Conservation (phyloP, 495 filamentous ascomycete species). For the Astrothelium macrocarpum region DNA sequence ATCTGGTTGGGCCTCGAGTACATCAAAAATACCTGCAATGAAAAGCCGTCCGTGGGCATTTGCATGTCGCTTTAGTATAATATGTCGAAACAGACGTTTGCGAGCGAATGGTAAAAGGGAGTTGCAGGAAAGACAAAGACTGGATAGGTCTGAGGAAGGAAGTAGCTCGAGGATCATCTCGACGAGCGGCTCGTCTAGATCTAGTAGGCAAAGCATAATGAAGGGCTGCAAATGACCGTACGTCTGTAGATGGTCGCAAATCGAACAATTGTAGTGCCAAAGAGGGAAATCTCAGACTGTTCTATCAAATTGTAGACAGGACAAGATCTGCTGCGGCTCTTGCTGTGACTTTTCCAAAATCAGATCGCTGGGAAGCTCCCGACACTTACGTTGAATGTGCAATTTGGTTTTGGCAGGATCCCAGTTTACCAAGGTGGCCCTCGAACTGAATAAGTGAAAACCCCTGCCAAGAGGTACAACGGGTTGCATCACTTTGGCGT, state of each 20-base stretch:
- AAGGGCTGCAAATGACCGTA: not conserved
- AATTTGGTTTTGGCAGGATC: not conserved
- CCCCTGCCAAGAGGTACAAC: conserved; percentile 1
- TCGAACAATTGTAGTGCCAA: not conserved
- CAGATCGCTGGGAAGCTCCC: not conserved
- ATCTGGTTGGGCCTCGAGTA: not conserved
- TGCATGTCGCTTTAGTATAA: not conserved
- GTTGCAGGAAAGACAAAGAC: not conserved
- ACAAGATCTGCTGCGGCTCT: not conserved
- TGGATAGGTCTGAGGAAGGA: conserved; percentile 1
- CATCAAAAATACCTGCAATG: not conserved
- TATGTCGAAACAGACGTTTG: not conserved
- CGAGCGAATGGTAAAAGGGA: not conserved
- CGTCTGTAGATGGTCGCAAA: conserved; percentile 2
- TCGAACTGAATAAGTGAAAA: conserved; percentile 4
- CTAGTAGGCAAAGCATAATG: not conserved
- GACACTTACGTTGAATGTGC: not conserved
- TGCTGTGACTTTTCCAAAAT: not conserved
- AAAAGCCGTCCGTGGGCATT: not conserved
- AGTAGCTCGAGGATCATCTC: conserved; percentile 3
- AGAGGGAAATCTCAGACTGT: conserved; percentile 1
- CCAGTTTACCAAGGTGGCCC: conserved; percentile 1
- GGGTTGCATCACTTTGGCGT: not conserved
- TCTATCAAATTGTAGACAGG: conserved; percentile 2
- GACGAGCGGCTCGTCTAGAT: not conserved